Evolutionary conservation across 305 asterid species (phyloP).

Genomic region (Fraxinus albicans): DNA sequence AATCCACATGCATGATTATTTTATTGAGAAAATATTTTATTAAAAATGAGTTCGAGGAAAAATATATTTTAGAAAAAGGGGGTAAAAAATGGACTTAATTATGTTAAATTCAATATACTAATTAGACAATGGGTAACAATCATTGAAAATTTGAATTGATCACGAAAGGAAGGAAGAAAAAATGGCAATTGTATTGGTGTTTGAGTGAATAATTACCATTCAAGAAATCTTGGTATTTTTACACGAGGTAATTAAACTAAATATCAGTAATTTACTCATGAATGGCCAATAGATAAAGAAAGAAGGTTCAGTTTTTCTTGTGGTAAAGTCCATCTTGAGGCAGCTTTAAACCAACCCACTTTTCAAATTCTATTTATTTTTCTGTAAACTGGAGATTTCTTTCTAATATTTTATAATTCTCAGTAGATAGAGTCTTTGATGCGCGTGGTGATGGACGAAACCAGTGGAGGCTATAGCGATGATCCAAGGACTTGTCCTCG

Average conservation of each 20-base stretch:
- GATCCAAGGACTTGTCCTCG: slow-evolving; percentile 63
- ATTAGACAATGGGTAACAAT: neutral
- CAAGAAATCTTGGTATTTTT: neutral
- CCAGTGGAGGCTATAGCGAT: slow-evolving; percentile 38
- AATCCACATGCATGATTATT: neutral
- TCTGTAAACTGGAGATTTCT: slow-evolving; percentile 3
- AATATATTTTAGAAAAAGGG: neutral
- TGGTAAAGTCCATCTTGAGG: slow-evolving; percentile 49
- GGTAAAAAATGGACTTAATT: neutral
- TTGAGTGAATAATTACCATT: neutral
- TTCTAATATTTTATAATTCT: neutral
- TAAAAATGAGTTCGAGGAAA: neutral
- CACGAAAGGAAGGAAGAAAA: neutral
- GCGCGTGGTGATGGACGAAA: slow-evolving; percentile 41
- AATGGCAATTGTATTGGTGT: neutral
- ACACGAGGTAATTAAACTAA: slow-evolving; percentile 7
- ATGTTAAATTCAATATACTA: neutral
- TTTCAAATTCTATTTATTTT: slow-evolving; percentile 20
- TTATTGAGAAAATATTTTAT: neutral
- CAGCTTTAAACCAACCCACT: slow-evolving; percentile 39
- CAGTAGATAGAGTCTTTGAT: neutral
- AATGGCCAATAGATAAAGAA: slow-evolving; percentile 35
- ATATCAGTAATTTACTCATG: slow-evolving; percentile 1
- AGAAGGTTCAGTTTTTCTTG: slow-evolving; percentile 24
- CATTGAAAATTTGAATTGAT: neutral